These are phyloP conservation scores for Gossypium aridum DNA, from an alignment of 441 rosid species.

Conservation along the genomic window DNA sequence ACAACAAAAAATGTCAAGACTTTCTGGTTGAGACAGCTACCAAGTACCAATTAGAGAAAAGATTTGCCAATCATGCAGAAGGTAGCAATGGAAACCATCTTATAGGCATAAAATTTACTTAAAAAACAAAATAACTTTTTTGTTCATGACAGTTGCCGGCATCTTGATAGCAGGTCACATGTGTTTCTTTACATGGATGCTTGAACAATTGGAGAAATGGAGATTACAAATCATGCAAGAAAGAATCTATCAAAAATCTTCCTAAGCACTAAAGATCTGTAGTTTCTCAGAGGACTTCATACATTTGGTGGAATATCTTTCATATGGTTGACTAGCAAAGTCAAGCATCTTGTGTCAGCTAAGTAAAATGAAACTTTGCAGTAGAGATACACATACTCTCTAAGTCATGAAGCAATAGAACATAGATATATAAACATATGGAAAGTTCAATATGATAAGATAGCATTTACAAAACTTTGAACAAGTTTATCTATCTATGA, in stretches of 20 bases:
- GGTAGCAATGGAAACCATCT: neutral
- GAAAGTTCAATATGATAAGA: neutral
- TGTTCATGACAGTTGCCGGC: neutral
- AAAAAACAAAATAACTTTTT: neutral
- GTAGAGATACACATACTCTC: neutral
- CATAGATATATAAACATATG: neutral
- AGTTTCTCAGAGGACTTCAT: neutral
- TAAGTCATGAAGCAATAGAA: neutral
- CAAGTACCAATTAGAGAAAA: neutral
- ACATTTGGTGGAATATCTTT: neutral
- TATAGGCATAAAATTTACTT: neutral
- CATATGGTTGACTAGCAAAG: neutral
- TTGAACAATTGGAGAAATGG: neutral
- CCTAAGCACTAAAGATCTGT: neutral
- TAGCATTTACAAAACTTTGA: neutral
- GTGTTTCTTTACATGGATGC: neutral
- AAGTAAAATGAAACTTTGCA: neutral
- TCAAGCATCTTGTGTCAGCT: neutral
- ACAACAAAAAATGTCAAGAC: conserved; percentile 5
- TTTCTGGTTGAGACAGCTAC: neutral
- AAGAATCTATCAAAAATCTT: neutral
- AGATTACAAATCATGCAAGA: neutral
- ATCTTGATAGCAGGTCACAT: neutral
- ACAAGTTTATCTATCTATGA: neutral
- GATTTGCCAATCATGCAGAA: neutral